Conservation (phyloP, 2,329 filamentous ascomycete species). For the Diaporthe vexans region DNA sequence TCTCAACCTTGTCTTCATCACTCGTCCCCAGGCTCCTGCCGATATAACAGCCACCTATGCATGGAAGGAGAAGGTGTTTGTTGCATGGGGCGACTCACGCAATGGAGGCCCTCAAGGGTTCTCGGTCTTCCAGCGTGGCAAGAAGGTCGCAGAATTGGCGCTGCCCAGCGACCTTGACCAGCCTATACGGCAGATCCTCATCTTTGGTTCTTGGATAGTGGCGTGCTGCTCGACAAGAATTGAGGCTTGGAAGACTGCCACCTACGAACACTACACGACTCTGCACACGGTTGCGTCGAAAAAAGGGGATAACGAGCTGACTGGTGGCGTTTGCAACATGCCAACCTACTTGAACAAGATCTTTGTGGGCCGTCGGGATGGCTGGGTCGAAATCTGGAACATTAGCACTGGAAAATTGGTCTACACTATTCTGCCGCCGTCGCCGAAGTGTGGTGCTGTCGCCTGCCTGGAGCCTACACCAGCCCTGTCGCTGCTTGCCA, state of each 20-base stretch:
- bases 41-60: constrained; percentile 88
- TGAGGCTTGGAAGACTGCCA: constrained; percentile 89
- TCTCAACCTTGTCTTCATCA: constrained; percentile 93
- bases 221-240: constrained; percentile 82
- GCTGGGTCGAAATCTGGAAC: constrained; percentile 97
- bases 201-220: constrained; percentile 93
- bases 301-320: constrained; percentile 76
- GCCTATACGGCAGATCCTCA: constrained; percentile 81
- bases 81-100: constrained; percentile 83
- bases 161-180: constrained; percentile 75
- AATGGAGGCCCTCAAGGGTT: constrained; percentile 73
- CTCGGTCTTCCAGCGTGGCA: constrained; percentile 94
- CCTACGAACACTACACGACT: constrained; percentile 91
- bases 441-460: constrained; percentile 81
- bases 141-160: constrained; percentile 82
- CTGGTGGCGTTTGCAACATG: constrained; percentile 86
- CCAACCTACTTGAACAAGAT: constrained; percentile 97
- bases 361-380: constrained; percentile 88
- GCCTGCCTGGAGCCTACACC: constrained; percentile 89
- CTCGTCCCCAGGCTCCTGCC: constrained; percentile 87
- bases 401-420: constrained; percentile 91
- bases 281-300: constrained; percentile 72
- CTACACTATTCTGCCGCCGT: constrained; percentile 87
- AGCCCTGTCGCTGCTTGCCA: constrained; percentile 86
- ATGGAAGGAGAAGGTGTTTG: constrained; percentile 89